Conservation (phyloP, 306 rosid species). For the Citrullus amarus region DNA sequence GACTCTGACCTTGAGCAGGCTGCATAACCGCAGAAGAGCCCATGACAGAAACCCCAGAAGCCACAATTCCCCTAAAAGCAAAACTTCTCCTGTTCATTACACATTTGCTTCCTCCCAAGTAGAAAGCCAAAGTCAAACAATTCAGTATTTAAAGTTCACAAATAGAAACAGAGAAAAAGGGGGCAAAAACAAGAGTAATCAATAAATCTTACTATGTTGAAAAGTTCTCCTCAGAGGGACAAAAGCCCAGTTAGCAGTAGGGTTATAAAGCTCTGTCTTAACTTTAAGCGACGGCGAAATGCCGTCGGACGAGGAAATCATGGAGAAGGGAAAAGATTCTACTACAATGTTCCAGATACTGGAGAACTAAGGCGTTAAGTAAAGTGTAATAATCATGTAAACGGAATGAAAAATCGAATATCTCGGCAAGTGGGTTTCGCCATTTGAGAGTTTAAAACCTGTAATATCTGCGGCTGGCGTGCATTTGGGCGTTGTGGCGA, state of each 20-base stretch:
- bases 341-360: not conserved
- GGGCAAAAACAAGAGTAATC: not conserved
- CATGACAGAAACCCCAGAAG: constrained; percentile 56
- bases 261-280: constrained; percentile 27
- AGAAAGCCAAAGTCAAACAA: not conserved
- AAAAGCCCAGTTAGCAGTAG: constrained; percentile 13
- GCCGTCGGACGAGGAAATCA: constrained; percentile 38
- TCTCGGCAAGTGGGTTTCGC: not conserved
- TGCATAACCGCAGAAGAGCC: constrained; percentile 39
- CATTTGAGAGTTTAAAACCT: not conserved
- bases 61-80: constrained; percentile 54
- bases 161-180: not conserved
- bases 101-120: constrained; percentile 66
- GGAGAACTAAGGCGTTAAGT: not conserved
- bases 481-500: constrained; percentile 33
- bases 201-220: constrained; percentile 28
- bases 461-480: constrained; percentile 22
- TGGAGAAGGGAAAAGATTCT: constrained; percentile 2
- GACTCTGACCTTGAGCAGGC: constrained; percentile 47
- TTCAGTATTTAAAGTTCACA: constrained; percentile 1
- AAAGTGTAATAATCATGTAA: not conserved
- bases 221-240: constrained; percentile 31
- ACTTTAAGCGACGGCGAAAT: constrained; percentile 26
- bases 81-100: constrained; percentile 53
- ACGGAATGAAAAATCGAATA: not conserved